A percentile compares a stretch with the other conserved stretches of the same genome.
Conservation (phyloP, 2,329 filamentous ascomycete genomes). For the Claviceps digitariae region DNA sequence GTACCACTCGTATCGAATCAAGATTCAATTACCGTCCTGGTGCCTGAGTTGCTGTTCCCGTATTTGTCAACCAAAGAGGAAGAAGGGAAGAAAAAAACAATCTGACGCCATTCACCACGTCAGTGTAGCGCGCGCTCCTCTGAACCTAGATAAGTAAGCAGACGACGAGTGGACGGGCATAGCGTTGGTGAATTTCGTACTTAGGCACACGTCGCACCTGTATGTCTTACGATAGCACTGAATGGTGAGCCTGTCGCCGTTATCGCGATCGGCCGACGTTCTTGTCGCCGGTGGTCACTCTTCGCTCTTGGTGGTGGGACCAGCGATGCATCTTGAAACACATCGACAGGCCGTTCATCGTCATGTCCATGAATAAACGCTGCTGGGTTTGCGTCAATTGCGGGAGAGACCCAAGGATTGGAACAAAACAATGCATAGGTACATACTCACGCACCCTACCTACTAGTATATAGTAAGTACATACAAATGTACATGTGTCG, state of each 20-base stretch:
- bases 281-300: not conserved
- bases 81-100: not conserved
- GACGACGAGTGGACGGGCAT: not conserved
- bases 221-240: not conserved
- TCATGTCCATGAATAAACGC: not conserved
- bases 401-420: not conserved
- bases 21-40: not conserved
- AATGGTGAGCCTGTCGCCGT: too few relatives aligned
- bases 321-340: slow-evolving; percentile 8
- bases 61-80: not conserved
- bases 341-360: slow-evolving; percentile 3
- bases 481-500: not conserved
- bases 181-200: too few relatives aligned
- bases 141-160: not conserved
- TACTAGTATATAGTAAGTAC: too few relatives aligned
- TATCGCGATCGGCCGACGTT: not conserved
- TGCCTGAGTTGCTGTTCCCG: not conserved
- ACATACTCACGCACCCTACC: too few relatives aligned
- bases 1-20: not conserved
- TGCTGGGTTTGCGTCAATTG: not conserved
- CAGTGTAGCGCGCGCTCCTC: not conserved
- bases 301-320: not conserved
- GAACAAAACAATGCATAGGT: too few relatives aligned
- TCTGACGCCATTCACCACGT: not conserved
- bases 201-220: not conserved